Evolutionary conservation across 331 rosid genomes (phyloP).

Genomic region (Quercus phellos): DNA sequence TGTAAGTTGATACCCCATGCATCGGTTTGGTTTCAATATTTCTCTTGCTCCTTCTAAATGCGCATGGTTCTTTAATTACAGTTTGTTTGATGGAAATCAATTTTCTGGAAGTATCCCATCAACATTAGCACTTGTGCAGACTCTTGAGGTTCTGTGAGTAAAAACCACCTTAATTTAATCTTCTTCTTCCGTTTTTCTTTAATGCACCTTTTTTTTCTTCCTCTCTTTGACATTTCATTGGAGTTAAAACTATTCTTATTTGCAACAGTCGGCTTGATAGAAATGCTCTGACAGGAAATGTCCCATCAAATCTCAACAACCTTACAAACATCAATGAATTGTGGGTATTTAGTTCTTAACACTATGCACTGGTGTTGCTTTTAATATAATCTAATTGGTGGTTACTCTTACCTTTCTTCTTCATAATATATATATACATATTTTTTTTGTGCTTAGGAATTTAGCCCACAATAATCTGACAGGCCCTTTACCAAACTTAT

Average conservation of each 20-base stretch:
- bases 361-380: background rate
- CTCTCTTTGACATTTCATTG: background rate
- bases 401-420: background rate
- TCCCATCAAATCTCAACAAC: conserved; percentile 65
- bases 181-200: background rate
- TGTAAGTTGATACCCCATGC: conserved; percentile 45
- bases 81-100: conserved; percentile 77
- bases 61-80: conserved; percentile 21
- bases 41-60: conserved; percentile 8
- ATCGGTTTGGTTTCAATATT: background rate
- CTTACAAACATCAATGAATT: conserved; percentile 62
- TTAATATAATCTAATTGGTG: background rate
- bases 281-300: conserved; percentile 61
- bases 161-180: conserved; percentile 16
- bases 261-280: conserved; percentile 87
- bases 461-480: conserved; percentile 55
- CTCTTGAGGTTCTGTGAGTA: conserved; percentile 96
- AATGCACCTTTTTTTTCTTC: background rate
- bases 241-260: conserved; percentile 18
- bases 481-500: conserved; percentile 72
- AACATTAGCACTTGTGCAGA: conserved; percentile 63
- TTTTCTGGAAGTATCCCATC: conserved; percentile 61
- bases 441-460: conserved; percentile 44
- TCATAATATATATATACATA: background rate
- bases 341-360: conserved; percentile 40